Evolutionary conservation across 257 asterid species (phyloP), one percentile per base, ranked within the genome.

Genomic region (Ilex asprella): DNA sequence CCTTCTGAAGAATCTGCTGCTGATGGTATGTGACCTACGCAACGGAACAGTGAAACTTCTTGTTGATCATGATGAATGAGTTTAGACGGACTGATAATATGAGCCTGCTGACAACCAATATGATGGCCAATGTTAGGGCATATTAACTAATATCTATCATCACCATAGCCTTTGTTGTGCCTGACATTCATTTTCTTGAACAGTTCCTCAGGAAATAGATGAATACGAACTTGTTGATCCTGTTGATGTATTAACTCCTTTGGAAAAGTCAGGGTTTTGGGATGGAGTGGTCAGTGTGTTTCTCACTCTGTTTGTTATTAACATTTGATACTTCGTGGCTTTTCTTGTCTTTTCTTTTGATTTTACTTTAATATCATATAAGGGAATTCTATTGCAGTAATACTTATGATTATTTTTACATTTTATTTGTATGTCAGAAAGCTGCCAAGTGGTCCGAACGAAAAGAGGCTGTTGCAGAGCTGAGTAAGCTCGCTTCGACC

Each of bases 151-250:
- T 10, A 44, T 60, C 73, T 59, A 59, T 12, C 60, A 35, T 35
- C 7, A 35, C 27, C 27, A 35, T 35, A 35, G 41, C 41, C 7
- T 35, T 35, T 35, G 41, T 35, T 35, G 41, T 53, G 62, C 60
- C 75, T 76, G 73, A 73, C 69, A 44, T 67, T 61, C 63, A 11
- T 65, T 53, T 71, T 84, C 62, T 65, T 67, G 60, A 53, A 72
- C 94, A 93, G 99, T 71, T 79, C 91, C 91, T 39, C 97, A 81
- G 82, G 99, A 85, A 84, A 80, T 93, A 71, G 99, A 93, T 80
- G 97, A 89, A 75, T 93, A 87, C 52, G 99, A 93, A 60, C 97
- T 93, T 78, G 94, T 85, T 69, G 97, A 93, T 86, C 99, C 99
- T 54, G 95, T 93, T 75, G 99, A 93, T 74, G 84, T 93, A 72